A percentile compares a stretch with the other conserved stretches of the same genome.
These are phyloP conservation scores for Tanacetum coccineum DNA, from an alignment of 129 eudicot genomes.

Conservation along the genomic window DNA sequence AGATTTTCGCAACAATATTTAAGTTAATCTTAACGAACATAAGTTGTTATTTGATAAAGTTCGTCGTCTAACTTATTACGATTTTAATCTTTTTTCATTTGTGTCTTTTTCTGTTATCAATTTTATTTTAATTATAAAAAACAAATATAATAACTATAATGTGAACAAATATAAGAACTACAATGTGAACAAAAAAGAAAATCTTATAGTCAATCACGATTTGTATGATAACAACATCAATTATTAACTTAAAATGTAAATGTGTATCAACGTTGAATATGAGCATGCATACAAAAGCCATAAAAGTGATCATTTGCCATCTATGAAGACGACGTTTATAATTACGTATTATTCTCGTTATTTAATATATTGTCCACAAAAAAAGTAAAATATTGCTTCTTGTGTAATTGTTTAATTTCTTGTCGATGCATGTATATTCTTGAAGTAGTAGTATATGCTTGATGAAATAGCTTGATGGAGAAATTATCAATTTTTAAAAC, in stretches of 20 bases:
- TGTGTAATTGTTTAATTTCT: not conserved
- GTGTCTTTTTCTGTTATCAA: too few relatives aligned
- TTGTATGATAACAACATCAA: constrained; percentile 9
- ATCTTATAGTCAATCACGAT: not conserved
- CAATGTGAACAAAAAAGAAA: not conserved
- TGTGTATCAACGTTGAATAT: not conserved
- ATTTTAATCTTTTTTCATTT: too few relatives aligned
- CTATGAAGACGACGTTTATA: constrained; percentile 5
- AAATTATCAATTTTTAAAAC: not conserved
- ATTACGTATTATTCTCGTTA: not conserved
- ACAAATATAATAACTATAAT: not conserved
- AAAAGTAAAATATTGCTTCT: not conserved
- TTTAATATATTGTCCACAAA: not conserved
- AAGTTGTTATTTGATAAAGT: too few relatives aligned
- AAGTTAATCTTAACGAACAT: too few relatives aligned
- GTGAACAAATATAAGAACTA: not conserved
- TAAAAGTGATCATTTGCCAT: not conserved
- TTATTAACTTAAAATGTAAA: not conserved
- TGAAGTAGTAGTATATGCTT: not conserved
- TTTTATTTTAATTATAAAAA: too few relatives aligned
- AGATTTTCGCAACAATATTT: too few relatives aligned
- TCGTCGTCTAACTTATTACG: too few relatives aligned
- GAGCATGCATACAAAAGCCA: not conserved
- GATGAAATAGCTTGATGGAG: not conserved
- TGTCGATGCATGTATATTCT: not conserved